Evolutionary conservation across 208 protist species (phyloP).

Genomic region (Leishmania lainsoni): DNA sequence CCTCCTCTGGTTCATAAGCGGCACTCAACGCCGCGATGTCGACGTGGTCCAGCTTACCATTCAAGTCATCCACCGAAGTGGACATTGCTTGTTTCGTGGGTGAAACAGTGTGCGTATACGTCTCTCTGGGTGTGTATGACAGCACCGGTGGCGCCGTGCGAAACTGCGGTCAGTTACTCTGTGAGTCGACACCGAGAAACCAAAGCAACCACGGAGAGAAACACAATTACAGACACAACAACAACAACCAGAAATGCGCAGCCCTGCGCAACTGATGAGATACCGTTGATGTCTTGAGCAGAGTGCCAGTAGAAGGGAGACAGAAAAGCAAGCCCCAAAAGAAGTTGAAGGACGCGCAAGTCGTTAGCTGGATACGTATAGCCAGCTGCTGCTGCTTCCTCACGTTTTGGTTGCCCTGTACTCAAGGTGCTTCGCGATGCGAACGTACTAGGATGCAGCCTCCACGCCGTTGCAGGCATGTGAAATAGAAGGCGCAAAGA

Average conservation of each 20-base stretch:
- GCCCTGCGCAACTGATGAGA: not conserved
- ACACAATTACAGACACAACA: not conserved
- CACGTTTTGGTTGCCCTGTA: not conserved
- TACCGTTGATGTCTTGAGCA: too few species aligned
- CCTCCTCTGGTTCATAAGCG: constrained; percentile 59
- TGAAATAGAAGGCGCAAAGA: not conserved
- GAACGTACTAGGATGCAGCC: not conserved
- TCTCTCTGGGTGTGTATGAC: not conserved
- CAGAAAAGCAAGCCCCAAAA: too few species aligned
- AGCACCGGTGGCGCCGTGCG: not conserved
- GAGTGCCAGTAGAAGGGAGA: too few species aligned
- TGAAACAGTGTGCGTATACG: not conserved
- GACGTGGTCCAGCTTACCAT: constrained; percentile 48
- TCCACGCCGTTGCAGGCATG: not conserved
- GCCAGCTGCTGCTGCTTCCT: not conserved
- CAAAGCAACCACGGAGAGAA: not conserved
- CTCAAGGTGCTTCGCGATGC: not conserved
- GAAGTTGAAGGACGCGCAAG: not conserved
- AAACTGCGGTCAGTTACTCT: not conserved
- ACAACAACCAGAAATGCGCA: not conserved
- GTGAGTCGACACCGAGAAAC: not conserved
- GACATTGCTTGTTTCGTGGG: not conserved
- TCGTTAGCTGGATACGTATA: not conserved
- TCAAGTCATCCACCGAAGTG: constrained; percentile 29
- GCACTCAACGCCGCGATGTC: constrained; percentile 53